Base-by-base conservation (phyloP, 257 asterid genomes). In the Phtheirospermum japonicum region DNA sequence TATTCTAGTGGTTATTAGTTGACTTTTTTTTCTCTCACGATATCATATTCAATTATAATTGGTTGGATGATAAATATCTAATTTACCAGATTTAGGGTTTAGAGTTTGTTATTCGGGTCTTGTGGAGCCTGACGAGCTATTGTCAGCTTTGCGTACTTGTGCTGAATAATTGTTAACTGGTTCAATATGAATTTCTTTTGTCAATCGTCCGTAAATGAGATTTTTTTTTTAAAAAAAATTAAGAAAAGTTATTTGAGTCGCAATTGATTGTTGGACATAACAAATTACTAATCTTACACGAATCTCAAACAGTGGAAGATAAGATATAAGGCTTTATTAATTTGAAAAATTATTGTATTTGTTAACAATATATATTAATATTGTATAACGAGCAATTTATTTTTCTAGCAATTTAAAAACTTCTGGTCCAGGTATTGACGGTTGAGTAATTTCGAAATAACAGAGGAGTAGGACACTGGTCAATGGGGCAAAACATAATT, bases 21-120 rank as follows among this genome's bases (percentile, higher is more conserved):
- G n/a, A 40, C 48, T 14, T 14, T 40, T 20, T n/a, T 45, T 11
- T n/a, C n/a, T n/a, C 23, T 40, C 5, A 42, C 12, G 9, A 56
- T 10, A 36, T 5, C 18, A 45, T n/a, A 10, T 10, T 14, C 61
- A 4, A 5, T 61, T 52, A 11, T 26, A 40, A 69, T 20, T 61
- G 57, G 18, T 61, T 63, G 45, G 19, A 45, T 43, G 37, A 32
- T 45, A 18, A 43, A 51, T 40, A 5, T 54, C 54, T 61, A 32
- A 55, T 14, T 55, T 55, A 56, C 55, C 45, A 17, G 43, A 59
- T 50, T 32, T 34, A 7, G 19, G n/a, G n/a, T n/a, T n/a, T n/a
- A n/a, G n/a, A n/a, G n/a, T n/a, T n/a, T n/a, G n/a, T n/a, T 17
- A 26, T 36, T 59, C 13, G 6, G 12, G 52, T 57, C 42, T 7